phyloP scores from a whole-genome alignment of 345 rosid species.

The Salix udensis region DNA sequence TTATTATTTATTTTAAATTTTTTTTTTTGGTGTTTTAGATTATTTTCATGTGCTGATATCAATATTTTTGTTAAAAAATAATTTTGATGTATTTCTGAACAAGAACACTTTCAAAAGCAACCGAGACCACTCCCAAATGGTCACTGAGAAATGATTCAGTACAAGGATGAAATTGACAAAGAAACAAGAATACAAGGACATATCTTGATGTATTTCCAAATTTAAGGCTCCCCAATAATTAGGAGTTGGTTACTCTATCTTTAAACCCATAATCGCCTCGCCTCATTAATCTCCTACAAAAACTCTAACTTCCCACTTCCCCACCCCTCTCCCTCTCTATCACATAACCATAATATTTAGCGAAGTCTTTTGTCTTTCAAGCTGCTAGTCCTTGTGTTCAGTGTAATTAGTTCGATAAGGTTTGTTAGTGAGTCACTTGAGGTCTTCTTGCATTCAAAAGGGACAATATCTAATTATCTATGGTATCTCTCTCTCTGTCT shows the following conservation, averaged over 20 bases:
- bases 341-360: not conserved
- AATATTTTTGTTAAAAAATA: no score
- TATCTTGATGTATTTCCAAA: no score
- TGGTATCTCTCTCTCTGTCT: not conserved
- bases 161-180: no score
- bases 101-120: no score
- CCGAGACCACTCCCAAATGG: rapidly evolving
- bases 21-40: no score
- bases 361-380: not conserved
- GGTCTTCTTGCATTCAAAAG: conserved; percentile 5
- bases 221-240: not conserved
- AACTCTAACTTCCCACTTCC: conserved; percentile 6
- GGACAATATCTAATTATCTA: conserved; percentile 6
- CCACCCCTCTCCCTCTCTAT: conserved; percentile 5
- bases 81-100: no score
- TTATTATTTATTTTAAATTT: no score
- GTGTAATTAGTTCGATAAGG: not conserved
- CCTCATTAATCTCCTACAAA: not conserved
- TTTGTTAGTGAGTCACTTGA: not conserved
- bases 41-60: no score
- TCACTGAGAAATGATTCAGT: no score
- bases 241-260: conserved; percentile 6
- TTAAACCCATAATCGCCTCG: not conserved
- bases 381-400: not conserved
- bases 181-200: no score